Evolutionary conservation across 192 early-diverging fungal species (phyloP), one percentile per base, ranked within the genome.

Genomic region (Rhizoclosmatium sp.): DNA sequence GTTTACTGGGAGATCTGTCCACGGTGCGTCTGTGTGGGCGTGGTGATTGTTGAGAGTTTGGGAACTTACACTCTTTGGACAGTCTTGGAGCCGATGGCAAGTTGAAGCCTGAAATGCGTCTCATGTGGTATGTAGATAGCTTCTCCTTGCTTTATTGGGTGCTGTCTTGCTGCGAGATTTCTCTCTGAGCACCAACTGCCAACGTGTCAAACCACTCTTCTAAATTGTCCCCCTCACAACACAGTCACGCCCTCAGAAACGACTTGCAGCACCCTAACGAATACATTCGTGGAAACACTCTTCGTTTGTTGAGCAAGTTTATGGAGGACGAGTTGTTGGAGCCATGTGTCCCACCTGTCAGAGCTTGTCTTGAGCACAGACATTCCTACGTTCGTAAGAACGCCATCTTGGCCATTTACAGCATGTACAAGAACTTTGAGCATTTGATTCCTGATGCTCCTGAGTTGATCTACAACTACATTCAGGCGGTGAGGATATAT

Each of bases 181-280:
- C 31, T 31, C 31, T 31, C 31, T 31, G 31, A 31, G 31, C 31
- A 31, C 31, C 31, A 31, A 31, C 31, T 31, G 31, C 31, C 31
- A 31, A 31, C 31, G 31, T 31, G 31, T 31, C 31, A 31, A 31
- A 31, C 31, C 31, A 48, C 45, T 48, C 19, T 10, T 39, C 23
- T 39, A 12, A 48, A 69, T 69, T 16, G 7, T 12, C 23, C 59
- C 3, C 10, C 39, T 31, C 12, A 49, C 46, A 39, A 47, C 23
- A 93, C 87, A 98, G 71, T 46, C 78, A 99, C 82, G 93, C 96
- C 47, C 84, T 98, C 67, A 88, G 94, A 83, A 97, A 96, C 69
- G 98, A 99, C 83, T 85, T 99, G 44, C 95, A 96, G 85, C 97
- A 98, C 83, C 96, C 98, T 54, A 99, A 99, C 85, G 98, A 99